These are phyloP conservation scores for Inga leiocalycina DNA, from an alignment of 306 rosid genomes.

Conservation along the genomic window DNA sequence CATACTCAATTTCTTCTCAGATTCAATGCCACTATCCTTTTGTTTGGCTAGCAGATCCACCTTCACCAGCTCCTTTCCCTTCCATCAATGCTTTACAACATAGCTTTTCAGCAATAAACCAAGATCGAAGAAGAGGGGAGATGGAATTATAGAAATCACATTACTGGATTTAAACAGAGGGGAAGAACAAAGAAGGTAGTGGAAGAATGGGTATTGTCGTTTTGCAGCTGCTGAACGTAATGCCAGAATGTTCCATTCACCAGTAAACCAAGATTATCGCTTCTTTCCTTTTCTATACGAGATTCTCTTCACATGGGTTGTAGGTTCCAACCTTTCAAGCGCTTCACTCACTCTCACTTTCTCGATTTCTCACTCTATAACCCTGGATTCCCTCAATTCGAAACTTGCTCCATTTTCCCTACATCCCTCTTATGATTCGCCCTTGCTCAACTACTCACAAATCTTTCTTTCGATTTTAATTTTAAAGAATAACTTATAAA, in stretches of 20 bases:
- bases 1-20: not conserved
- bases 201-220: not conserved
- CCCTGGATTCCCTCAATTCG: too few species aligned
- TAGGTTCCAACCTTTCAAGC: too few species aligned
- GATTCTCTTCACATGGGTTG: too few species aligned
- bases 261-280: too few species aligned
- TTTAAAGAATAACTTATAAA: too few species aligned
- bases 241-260: not conserved
- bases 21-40: not conserved
- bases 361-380: too few species aligned
- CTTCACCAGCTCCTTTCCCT: not conserved
- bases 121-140: not conserved
- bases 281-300: too few species aligned
- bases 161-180: not conserved
- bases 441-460: too few species aligned
- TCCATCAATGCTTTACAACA: not conserved
- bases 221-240: not conserved
- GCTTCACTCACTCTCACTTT: too few species aligned
- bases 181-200: not conserved
- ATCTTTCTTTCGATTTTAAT: too few species aligned
- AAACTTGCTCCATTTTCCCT: too few species aligned
- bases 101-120: not conserved
- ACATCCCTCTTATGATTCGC: too few species aligned
- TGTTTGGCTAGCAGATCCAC: not conserved
- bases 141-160: not conserved